A percentile compares a stretch with the other conserved stretches of the same genome.
Conservation (phyloP, 106 monocot genomes). For the Dendrobium nobile region DNA sequence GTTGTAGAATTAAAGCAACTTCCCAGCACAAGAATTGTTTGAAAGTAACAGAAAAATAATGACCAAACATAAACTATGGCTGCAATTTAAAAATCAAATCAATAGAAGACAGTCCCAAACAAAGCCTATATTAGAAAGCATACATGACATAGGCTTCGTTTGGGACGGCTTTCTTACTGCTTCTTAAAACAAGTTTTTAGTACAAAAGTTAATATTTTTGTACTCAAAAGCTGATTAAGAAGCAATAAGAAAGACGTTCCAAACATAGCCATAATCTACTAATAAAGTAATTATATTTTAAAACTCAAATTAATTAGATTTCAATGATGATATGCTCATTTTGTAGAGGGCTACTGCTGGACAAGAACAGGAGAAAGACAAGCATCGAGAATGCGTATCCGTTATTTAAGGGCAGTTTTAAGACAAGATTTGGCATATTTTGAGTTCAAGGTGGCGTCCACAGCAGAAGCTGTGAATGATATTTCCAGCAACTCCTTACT, state of each 20-base stretch:
- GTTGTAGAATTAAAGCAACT: no score
- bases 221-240: no score
- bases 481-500: neutral
- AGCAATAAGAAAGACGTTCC: no score
- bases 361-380: conserved; percentile 57
- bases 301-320: neutral
- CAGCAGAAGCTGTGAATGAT: neutral
- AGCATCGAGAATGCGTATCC: conserved; percentile 42
- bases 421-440: conserved; percentile 55
- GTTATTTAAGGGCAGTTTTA: conserved; percentile 44
- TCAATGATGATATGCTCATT: neutral
- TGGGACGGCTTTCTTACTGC: neutral
- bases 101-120: no score
- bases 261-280: neutral
- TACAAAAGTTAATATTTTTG: no score
- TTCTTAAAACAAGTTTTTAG: neutral
- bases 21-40: no score
- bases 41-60: no score
- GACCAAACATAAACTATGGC: no score
- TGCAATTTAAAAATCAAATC: no score
- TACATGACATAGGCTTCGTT: neutral
- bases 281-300: neutral
- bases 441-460: conserved; percentile 26
- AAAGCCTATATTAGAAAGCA: no score
- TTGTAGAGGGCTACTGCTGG: conserved; percentile 58